Conservation (phyloP, 495 filamentous ascomycete species). For the Hypomontagnella monticulosa region DNA sequence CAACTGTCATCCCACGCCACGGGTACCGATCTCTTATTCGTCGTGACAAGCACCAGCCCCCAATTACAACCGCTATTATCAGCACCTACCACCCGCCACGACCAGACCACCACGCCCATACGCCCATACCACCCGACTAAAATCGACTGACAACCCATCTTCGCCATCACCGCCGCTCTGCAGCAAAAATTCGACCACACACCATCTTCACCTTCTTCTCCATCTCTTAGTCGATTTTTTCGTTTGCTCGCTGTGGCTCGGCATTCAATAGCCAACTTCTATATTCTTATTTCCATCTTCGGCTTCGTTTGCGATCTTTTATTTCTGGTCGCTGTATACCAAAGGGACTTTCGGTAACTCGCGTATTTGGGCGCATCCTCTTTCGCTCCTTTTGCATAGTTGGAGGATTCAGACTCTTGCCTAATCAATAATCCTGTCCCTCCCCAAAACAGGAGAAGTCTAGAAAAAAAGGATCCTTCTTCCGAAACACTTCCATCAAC, state of each 20-base stretch:
- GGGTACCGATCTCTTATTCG: slow-evolving; percentile 30
- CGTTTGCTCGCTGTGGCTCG: slow-evolving; percentile 17
- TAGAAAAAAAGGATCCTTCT: slow-evolving; percentile 26
- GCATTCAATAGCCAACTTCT: slow-evolving; percentile 23
- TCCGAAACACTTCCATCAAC: slow-evolving; percentile 9
- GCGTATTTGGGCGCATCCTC: slow-evolving; percentile 34
- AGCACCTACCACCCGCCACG: slow-evolving; percentile 39
- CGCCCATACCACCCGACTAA: slow-evolving; percentile 45
- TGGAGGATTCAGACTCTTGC: slow-evolving; percentile 28
- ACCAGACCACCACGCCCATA: slow-evolving; percentile 41
- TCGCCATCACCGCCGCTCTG: slow-evolving; percentile 49
- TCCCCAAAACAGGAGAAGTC: slow-evolving; percentile 15
- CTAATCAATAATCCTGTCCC: slow-evolving; percentile 26
- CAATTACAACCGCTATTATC: slow-evolving; percentile 34
- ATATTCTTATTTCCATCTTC: slow-evolving; percentile 25
- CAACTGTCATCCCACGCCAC: slow-evolving; percentile 20
- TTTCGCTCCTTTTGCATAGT: slow-evolving; percentile 37
- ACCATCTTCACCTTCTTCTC: slow-evolving; percentile 38
- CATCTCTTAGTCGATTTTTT: slow-evolving; percentile 33
- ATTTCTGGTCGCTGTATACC: slow-evolving; percentile 31
- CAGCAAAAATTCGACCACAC: slow-evolving; percentile 42
- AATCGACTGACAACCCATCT: slow-evolving; percentile 44
- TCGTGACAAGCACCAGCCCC: slow-evolving; percentile 35
- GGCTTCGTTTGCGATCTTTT: slow-evolving; percentile 24
- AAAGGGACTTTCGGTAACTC: slow-evolving; percentile 21